These are phyloP conservation scores for Penicillium sp. DNA, from an alignment of 2,329 filamentous ascomycete genomes.

Conservation along the genomic window DNA sequence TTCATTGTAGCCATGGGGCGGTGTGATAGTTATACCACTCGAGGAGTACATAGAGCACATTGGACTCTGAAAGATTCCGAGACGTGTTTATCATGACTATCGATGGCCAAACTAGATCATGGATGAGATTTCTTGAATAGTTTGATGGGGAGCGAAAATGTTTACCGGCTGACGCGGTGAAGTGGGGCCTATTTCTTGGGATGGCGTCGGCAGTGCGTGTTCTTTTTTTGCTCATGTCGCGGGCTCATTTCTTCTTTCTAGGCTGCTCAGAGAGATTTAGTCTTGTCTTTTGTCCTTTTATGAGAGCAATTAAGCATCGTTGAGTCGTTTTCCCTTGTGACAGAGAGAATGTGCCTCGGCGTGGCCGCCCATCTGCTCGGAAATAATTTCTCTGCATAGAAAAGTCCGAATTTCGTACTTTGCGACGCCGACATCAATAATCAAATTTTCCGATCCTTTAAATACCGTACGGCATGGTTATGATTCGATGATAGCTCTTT, in stretches of 20 bases:
- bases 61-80: neutral
- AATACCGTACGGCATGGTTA: neutral
- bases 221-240: neutral
- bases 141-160: conserved; percentile 2
- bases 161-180: conserved; percentile 16
- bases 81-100: neutral
- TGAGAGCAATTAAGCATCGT: neutral
- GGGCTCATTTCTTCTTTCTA: neutral
- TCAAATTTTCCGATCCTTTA: neutral
- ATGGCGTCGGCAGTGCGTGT: conserved; percentile 19
- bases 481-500: neutral
- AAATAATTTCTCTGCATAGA: conserved; percentile 6
- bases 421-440: neutral
- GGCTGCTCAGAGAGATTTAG: neutral
- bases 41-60: neutral
- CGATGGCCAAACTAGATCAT: neutral
- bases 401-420: neutral
- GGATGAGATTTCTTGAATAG: conserved; percentile 3
- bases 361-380: neutral
- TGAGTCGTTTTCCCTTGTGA: neutral
- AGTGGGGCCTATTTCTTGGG: conserved; percentile 16
- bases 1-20: conserved; percentile 1
- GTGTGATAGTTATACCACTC: neutral
- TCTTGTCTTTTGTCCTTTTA: neutral
- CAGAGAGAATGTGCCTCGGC: neutral